phyloP scores from a whole-genome alignment of 2,329 filamentous ascomycete genomes.

The Trichoderma brevicompactum region DNA sequence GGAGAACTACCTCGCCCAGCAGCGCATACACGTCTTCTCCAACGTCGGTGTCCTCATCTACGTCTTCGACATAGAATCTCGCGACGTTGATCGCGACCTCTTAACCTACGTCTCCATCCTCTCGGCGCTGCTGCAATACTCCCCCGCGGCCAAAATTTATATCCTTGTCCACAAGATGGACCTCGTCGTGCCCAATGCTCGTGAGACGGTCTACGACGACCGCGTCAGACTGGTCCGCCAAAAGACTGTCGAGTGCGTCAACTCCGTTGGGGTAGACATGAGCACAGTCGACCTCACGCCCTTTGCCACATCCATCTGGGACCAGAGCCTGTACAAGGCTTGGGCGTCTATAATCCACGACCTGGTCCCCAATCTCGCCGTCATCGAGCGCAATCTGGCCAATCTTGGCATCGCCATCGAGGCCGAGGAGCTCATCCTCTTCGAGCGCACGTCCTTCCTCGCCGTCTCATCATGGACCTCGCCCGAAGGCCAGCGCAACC shows the following conservation, averaged over 20 bases:
- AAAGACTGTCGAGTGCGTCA: conserved; percentile 65
- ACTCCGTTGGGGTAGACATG: conserved; percentile 42
- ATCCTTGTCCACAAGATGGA: conserved; percentile 99
- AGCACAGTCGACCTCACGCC: conserved; percentile 71
- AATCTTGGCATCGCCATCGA: conserved; percentile 84
- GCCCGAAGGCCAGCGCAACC: conserved; percentile 74
- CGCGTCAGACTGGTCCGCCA: conserved; percentile 76
- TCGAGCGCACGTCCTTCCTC: conserved; percentile 93
- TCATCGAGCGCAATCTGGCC: conserved; percentile 84
- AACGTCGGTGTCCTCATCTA: conserved; percentile 98
- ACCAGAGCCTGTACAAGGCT: conserved; percentile 95
- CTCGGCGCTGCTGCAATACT: conserved; percentile 84
- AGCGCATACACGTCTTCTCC: conserved; percentile 94
- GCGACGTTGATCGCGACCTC: conserved; percentile 90
- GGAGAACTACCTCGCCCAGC: conserved; percentile 95
- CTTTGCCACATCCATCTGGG: conserved; percentile 97
- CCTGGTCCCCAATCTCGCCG: conserved; percentile 87
- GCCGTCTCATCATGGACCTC: conserved; percentile 93
- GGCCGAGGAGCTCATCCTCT: conserved; percentile 91
- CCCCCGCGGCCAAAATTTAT: conserved; percentile 80
- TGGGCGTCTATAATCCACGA: conserved; percentile 99
- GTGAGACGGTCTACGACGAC: conserved; percentile 83
- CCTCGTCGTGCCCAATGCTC: conserved; percentile 78
- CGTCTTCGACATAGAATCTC: conserved; percentile 97
- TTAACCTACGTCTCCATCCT: conserved; percentile 92